A percentile compares a stretch with the other conserved stretches of the same genome.
Conservation (phyloP, 768 basidiomycete genomes). For the Trametes elegans region DNA sequence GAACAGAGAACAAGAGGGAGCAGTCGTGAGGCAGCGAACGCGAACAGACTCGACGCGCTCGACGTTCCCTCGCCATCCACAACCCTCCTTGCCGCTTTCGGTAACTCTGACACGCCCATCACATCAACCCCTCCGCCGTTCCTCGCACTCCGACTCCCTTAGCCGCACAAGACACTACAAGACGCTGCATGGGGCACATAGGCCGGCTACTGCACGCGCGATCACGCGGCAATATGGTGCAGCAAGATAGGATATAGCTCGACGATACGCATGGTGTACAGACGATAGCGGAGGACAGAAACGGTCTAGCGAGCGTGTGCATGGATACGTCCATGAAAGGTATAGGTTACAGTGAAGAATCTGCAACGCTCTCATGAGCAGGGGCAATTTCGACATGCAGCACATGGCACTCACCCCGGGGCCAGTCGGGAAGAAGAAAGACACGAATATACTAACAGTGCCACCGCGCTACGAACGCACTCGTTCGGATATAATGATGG, state of each 20-base stretch:
- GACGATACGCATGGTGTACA: slow-evolving; percentile 15
- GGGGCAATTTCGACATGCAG: too few relatives aligned
- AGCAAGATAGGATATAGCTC: not conserved
- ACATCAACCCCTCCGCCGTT: not conserved
- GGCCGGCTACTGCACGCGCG: not conserved
- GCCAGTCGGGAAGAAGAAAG: not conserved
- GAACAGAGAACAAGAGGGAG: slow-evolving; percentile 11
- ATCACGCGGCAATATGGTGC: not conserved
- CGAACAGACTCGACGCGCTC: not conserved
- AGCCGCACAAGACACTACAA: not conserved
- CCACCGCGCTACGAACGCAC: not conserved
- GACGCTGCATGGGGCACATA: not conserved
- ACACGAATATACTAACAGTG: not conserved
- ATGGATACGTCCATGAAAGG: slow-evolving; percentile 4
- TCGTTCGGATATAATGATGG: slow-evolving; percentile 16
- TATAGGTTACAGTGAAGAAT: slow-evolving; percentile 6
- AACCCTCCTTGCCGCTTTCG: slow-evolving; percentile 6
- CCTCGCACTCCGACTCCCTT: not conserved
- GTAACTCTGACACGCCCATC: slow-evolving; percentile 13
- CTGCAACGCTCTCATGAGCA: not conserved
- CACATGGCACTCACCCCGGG: slow-evolving; percentile 7
- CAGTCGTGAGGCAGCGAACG: not conserved
- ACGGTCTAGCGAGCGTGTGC: slow-evolving; percentile 7
- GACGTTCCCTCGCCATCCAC: slow-evolving; percentile 1
- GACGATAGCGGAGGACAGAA: slow-evolving; percentile 1